Conservation (phyloP, 805 yeast genomes). For the Maudiozyma pseudohumilis region DNA sequence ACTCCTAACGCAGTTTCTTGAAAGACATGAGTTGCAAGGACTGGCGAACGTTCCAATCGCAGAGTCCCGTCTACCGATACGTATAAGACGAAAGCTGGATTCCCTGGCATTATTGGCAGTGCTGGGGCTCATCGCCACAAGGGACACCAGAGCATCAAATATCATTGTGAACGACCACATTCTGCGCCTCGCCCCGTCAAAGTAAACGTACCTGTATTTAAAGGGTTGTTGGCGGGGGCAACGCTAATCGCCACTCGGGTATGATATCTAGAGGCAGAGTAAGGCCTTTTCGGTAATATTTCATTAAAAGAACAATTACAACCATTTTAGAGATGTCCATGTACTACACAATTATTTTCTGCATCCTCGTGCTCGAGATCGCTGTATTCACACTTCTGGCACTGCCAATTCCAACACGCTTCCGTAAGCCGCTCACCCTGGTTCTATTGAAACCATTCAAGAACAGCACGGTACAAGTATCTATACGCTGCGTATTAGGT, state of each 20-base stretch:
- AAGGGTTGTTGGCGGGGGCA: neutral
- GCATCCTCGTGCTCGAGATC: conserved; percentile 71
- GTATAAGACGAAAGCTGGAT: conserved; percentile 3
- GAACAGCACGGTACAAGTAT: conserved; percentile 61
- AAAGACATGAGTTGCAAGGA: conserved; percentile 1
- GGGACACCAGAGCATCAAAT: neutral
- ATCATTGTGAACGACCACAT: conserved; percentile 1
- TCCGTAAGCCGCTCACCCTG: conserved; percentile 58
- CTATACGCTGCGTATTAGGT: conserved; percentile 70
- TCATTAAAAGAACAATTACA: neutral
- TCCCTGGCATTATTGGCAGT: neutral
- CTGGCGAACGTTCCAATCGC: conserved; percentile 6
- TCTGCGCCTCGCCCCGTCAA: neutral
- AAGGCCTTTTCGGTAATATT: neutral
- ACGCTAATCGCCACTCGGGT: neutral
- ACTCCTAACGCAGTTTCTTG: neutral
- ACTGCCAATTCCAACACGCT: conserved; percentile 69
- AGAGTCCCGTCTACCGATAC: conserved; percentile 2
- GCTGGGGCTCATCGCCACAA: conserved; percentile 1
- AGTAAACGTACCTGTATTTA: neutral
- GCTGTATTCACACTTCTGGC: conserved; percentile 68
- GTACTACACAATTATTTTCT: conserved; percentile 44
- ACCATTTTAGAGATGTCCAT: conserved; percentile 22
- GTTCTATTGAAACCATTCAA: conserved; percentile 60
- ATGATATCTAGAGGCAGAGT: neutral